phyloP scores from a whole-genome alignment of 129 eudicot genomes.

The Chrysanthemum lavandulifolium region DNA sequence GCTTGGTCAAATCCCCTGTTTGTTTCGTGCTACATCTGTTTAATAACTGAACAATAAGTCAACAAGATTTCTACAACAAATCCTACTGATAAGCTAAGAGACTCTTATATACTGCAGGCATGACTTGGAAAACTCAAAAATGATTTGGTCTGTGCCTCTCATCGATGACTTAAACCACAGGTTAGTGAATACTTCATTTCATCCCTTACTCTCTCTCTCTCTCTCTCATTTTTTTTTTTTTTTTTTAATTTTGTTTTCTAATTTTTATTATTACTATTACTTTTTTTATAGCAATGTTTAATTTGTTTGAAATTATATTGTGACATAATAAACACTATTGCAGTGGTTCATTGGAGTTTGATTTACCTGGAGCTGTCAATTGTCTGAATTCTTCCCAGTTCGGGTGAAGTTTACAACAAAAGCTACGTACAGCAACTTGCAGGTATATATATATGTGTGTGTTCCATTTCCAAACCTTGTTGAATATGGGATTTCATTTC shows the following conservation, averaged over 20 bases:
- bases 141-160: slow-evolving; percentile 73
- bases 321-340: slow-evolving; percentile 2
- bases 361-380: slow-evolving; percentile 68
- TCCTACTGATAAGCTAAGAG: slow-evolving; percentile 13
- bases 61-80: not conserved
- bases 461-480: no score
- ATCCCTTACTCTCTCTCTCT: not conserved
- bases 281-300: no score
- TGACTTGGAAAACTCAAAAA: slow-evolving; percentile 26
- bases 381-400: slow-evolving; percentile 77
- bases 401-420: slow-evolving; percentile 77
- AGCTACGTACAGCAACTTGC: slow-evolving; percentile 60
- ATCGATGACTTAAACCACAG: slow-evolving; percentile 66
- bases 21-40: slow-evolving; percentile 43
- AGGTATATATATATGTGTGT: no score
- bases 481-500: no score
- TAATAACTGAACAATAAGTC: no score
- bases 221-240: not conserved
- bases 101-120: no score
- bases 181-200: slow-evolving; percentile 36
- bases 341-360: slow-evolving; percentile 93
- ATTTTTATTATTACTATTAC: no score
- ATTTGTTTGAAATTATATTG: no score
- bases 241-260: no score
- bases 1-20: slow-evolving; percentile 82